These are phyloP conservation scores for Claviceps pazoutovae DNA, from an alignment of 2,329 filamentous ascomycete species.

Conservation along the genomic window DNA sequence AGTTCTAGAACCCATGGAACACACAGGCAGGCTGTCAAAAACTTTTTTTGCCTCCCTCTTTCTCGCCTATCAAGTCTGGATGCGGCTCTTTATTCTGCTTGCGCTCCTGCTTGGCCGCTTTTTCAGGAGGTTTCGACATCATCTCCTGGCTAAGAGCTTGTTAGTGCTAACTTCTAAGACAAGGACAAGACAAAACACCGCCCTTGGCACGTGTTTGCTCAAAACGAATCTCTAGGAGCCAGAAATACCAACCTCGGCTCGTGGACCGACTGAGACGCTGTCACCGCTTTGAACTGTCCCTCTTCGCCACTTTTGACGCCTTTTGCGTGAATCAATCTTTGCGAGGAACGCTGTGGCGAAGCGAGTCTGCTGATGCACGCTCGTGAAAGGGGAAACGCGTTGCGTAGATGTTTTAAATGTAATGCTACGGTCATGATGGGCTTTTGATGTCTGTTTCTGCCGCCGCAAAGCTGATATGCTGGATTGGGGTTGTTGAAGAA, in stretches of 20 bases:
- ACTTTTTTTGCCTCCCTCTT: background rate
- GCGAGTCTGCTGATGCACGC: background rate
- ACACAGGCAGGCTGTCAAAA: background rate
- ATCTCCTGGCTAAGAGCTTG: background rate
- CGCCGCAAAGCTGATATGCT: background rate
- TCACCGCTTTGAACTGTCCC: conserved; percentile 1
- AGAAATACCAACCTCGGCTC: background rate
- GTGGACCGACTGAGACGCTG: conserved; percentile 1
- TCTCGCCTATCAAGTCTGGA: background rate
- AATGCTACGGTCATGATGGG: background rate
- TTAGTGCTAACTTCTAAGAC: background rate
- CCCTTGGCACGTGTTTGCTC: background rate
- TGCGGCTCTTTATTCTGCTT: background rate
- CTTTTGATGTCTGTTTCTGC: background rate
- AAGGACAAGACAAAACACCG: background rate
- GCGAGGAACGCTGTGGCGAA: background rate
- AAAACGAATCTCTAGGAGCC: background rate
- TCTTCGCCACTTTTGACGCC: background rate
- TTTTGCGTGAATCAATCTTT: background rate
- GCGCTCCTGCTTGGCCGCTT: background rate
- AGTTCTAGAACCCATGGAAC: background rate
- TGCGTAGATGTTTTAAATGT: background rate
- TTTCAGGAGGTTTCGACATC: background rate
- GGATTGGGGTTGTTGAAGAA: background rate
- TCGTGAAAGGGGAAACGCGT: background rate